Evolutionary conservation across 2,329 filamentous ascomycete genomes (phyloP).

Genomic region (Dothiorella sarmentorum): DNA sequence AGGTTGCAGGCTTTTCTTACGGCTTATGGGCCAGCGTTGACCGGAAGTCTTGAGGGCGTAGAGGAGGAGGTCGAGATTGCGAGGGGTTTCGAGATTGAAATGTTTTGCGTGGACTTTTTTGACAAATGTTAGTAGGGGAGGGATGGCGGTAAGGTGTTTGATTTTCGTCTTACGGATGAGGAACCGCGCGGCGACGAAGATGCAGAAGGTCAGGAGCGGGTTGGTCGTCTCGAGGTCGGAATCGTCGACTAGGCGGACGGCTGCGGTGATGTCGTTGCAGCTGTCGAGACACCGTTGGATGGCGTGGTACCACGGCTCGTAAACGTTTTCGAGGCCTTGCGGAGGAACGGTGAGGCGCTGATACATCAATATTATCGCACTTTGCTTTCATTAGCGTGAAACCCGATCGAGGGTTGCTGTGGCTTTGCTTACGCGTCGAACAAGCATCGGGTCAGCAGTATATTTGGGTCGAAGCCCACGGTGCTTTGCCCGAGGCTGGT

Average conservation of each 20-base stretch:
- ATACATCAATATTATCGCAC: conserved; percentile 27
- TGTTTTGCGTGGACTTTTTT: conserved; percentile 27
- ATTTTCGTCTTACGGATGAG: conserved; percentile 24
- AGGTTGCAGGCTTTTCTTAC: background rate
- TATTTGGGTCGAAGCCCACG: conserved; percentile 25
- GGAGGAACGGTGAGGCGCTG: conserved; percentile 26
- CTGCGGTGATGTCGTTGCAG: conserved; percentile 27
- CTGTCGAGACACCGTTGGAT: conserved; percentile 30
- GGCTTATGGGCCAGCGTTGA: conserved; percentile 24
- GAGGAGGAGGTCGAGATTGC: conserved; percentile 26
- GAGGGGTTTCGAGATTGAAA: conserved; percentile 24
- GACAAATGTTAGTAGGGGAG: too few relatives aligned
- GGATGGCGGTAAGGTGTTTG: too few relatives aligned
- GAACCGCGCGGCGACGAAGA: conserved; percentile 28
- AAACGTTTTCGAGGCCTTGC: conserved; percentile 23
- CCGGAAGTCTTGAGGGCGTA: conserved; percentile 27
- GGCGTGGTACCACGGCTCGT: conserved; percentile 29
- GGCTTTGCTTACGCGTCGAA: conserved; percentile 24
- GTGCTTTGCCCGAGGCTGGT: conserved; percentile 16
- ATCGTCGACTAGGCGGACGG: conserved; percentile 24
- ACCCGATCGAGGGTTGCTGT: background rate
- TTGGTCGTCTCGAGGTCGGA: conserved; percentile 25
- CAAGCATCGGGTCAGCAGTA: conserved; percentile 25
- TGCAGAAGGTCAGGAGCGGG: conserved; percentile 26
- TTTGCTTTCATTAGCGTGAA: background rate